Evolutionary conservation across 2,329 filamentous ascomycete genomes (phyloP).

Genomic region (Simplicillium sp.): DNA sequence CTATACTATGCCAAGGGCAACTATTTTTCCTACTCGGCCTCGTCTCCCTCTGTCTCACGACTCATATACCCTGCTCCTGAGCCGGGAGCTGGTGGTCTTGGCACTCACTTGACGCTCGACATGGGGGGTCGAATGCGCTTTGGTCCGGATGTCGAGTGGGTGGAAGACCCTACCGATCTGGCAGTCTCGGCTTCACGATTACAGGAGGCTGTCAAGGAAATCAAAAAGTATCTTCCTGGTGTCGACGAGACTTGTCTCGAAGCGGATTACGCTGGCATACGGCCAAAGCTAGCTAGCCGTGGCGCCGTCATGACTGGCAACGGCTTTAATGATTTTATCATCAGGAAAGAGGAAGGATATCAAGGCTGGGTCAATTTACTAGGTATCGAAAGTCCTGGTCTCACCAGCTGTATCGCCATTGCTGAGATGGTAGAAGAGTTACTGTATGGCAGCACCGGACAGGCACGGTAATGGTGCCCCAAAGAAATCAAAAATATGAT

Average conservation of each 20-base stretch:
- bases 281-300: slow-evolving; percentile 65
- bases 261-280: slow-evolving; percentile 84
- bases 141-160: slow-evolving; percentile 93
- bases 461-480: not conserved
- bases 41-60: slow-evolving; percentile 53
- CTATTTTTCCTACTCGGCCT: slow-evolving; percentile 76
- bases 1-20: slow-evolving; percentile 88
- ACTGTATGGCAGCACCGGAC: slow-evolving; percentile 27
- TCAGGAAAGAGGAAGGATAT: slow-evolving; percentile 67
- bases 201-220: slow-evolving; percentile 59
- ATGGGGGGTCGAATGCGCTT: slow-evolving; percentile 78
- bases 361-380: slow-evolving; percentile 81
- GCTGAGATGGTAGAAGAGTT: slow-evolving; percentile 59
- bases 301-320: slow-evolving; percentile 53
- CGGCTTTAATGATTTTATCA: slow-evolving; percentile 77
- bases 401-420: slow-evolving; percentile 82
- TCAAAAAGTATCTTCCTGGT: slow-evolving; percentile 67
- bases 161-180: slow-evolving; percentile 61
- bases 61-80: slow-evolving; percentile 83
- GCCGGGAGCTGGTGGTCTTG: slow-evolving; percentile 73
- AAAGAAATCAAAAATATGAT: not conserved
- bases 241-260: slow-evolving; percentile 57
- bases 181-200: slow-evolving; percentile 55
- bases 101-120: slow-evolving; percentile 90
- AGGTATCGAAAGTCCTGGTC: slow-evolving; percentile 86